Conservation (phyloP, 805 yeast species). For the Monosporozyma unispora region DNA sequence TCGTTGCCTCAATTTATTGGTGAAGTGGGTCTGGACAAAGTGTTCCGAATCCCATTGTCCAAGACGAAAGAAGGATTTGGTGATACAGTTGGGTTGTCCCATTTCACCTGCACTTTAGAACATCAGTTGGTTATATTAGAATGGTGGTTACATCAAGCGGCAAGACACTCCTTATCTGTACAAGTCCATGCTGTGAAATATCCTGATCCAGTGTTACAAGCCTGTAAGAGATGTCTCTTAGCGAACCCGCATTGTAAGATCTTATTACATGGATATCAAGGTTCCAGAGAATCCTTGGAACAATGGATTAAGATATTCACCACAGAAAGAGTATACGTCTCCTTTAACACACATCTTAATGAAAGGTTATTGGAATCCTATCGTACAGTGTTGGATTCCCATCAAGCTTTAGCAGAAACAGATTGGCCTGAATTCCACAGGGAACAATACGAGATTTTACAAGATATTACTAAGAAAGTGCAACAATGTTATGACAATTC, state of each 20-base stretch:
- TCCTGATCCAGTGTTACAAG: slow-evolving; percentile 10
- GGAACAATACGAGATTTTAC: background rate
- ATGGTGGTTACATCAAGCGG: slow-evolving; percentile 48
- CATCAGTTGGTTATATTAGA: slow-evolving; percentile 58
- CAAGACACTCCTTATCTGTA: slow-evolving; percentile 38
- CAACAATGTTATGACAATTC: background rate
- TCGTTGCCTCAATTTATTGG: slow-evolving; percentile 47
- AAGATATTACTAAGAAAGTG: background rate
- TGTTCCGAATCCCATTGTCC: slow-evolving; percentile 55
- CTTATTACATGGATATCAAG: slow-evolving; percentile 79
- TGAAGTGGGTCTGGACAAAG: slow-evolving; percentile 84
- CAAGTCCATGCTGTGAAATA: slow-evolving; percentile 83
- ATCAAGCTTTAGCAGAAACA: background rate
- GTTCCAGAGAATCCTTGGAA: slow-evolving; percentile 55
- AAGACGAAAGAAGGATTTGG: slow-evolving; percentile 12
- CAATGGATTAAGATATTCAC: slow-evolving; percentile 32
- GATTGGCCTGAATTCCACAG: background rate
- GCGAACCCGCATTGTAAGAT: slow-evolving; percentile 20
- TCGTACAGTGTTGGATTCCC: background rate
- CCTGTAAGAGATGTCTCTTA: background rate
- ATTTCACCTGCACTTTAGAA: slow-evolving; percentile 27
- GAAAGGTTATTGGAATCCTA: slow-evolving; percentile 11
- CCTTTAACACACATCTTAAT: slow-evolving; percentile 19
- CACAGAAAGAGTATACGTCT: slow-evolving; percentile 23
- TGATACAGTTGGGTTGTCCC: slow-evolving; percentile 12